Evolutionary conservation across 139 green algal genomes (phyloP).

Genomic region (Mesotaenium endlicherianum): DNA sequence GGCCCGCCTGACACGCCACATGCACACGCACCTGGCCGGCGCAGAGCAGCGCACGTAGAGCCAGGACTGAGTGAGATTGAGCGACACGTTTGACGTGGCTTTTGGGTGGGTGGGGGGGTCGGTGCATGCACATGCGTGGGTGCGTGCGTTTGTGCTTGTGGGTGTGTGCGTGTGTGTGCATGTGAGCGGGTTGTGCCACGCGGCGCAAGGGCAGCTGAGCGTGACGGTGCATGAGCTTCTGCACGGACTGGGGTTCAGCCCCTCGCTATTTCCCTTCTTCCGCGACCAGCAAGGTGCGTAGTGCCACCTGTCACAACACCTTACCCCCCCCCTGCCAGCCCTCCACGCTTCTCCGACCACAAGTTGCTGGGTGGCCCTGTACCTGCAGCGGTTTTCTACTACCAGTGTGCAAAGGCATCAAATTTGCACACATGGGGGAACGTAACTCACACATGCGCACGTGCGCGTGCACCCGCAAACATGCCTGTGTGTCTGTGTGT

Average conservation of each 20-base stretch:
- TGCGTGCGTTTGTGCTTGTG: not conserved
- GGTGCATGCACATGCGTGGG: not conserved
- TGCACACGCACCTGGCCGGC: too few relatives aligned
- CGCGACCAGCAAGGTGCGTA: not conserved
- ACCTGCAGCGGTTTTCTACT: too few relatives aligned
- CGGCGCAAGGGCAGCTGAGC: not conserved
- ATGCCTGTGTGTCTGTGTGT: too few relatives aligned
- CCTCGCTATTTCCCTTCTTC: slow-evolving; percentile 11
- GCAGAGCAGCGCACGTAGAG: not conserved
- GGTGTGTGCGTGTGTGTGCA: not conserved
- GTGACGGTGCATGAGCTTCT: slow-evolving; percentile 26
- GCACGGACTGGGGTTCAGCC: slow-evolving; percentile 23
- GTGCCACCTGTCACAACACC: not conserved
- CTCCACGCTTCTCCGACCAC: too few relatives aligned
- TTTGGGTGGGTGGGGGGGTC: not conserved
- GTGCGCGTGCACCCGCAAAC: too few relatives aligned
- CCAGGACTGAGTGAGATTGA: not conserved
- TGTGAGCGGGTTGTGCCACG: not conserved
- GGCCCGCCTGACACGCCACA: too few relatives aligned
- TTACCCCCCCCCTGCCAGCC: not conserved
- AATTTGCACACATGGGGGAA: too few relatives aligned
- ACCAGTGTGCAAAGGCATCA: too few relatives aligned
- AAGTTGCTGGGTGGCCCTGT: too few relatives aligned
- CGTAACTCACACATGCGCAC: too few relatives aligned
- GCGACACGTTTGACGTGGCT: not conserved